Conservation (phyloP, 2,329 filamentous ascomycete species). For the Epichloe scottii region DNA sequence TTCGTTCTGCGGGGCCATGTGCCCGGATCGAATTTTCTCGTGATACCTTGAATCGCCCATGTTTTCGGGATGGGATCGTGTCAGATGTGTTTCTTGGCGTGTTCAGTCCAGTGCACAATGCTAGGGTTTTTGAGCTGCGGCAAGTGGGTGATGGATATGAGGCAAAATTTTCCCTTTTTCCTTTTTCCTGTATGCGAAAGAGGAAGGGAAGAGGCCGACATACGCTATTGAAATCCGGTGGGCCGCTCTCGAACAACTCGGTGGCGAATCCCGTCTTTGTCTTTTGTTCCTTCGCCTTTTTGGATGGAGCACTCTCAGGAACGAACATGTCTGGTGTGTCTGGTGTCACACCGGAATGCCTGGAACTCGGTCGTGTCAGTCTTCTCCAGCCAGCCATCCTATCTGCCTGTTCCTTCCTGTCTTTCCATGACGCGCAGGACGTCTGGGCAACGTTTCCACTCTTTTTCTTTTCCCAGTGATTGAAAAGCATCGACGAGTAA, state of each 20-base stretch:
- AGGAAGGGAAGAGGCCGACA: background rate
- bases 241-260: no score
- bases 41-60: conserved; percentile 3
- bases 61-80: background rate
- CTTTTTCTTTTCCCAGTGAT: background rate
- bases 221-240: no score
- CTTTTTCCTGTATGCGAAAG: background rate
- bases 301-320: no score
- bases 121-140: no score
- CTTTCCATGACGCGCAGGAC: background rate
- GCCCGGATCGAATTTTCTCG: conserved; percentile 12
- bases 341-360: no score
- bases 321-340: no score
- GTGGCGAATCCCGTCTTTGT: no score
- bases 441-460: background rate
- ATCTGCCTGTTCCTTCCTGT: no score
- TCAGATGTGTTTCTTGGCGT: background rate
- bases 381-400: no score
- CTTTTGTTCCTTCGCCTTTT: no score
- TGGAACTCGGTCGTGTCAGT: no score
- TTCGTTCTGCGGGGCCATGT: conserved; percentile 15
- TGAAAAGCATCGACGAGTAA: background rate
- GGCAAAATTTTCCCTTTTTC: background rate
- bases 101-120: background rate
- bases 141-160: background rate